Percentiles rank a stretch among this genome's conserved stretches.
Evolutionary conservation across 73 alveolate species (phyloP).

Genomic region (Paramecium pentaurelia): DNA sequence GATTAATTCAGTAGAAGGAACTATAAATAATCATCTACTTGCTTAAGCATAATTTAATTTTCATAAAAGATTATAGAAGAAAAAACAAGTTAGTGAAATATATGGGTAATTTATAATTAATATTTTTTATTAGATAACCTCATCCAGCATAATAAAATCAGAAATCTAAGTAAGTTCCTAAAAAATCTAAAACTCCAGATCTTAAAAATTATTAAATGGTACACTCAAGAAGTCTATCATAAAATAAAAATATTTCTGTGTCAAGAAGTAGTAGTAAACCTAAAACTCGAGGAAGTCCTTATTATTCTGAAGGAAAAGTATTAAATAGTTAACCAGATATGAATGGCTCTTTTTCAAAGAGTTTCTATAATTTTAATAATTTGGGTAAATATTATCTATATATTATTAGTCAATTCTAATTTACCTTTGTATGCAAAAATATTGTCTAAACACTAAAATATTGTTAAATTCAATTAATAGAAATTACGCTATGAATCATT

Average conservation of each 20-base stretch:
- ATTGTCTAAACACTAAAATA: background rate
- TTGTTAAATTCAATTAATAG: background rate
- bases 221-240: background rate
- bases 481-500: conserved; percentile 24
- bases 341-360: conserved; percentile 11
- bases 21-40: background rate
- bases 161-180: background rate
- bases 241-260: background rate
- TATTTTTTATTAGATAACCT: background rate
- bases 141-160: background rate
- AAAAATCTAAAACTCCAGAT: conserved; percentile 38
- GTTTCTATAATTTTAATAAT: conserved; percentile 32
- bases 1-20: conserved; percentile 15
- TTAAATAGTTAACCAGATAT: conserved; percentile 29
- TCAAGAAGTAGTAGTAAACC: conserved; percentile 40
- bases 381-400: background rate
- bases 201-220: background rate
- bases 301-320: conserved; percentile 13
- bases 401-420: background rate
- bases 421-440: conserved; percentile 22
- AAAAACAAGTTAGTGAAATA: background rate
- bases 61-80: background rate
- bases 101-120: background rate
- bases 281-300: conserved; percentile 42
- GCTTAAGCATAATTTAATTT: conserved; percentile 31